Conservation (phyloP, 257 asterid species). For the Solanum rostratum region DNA sequence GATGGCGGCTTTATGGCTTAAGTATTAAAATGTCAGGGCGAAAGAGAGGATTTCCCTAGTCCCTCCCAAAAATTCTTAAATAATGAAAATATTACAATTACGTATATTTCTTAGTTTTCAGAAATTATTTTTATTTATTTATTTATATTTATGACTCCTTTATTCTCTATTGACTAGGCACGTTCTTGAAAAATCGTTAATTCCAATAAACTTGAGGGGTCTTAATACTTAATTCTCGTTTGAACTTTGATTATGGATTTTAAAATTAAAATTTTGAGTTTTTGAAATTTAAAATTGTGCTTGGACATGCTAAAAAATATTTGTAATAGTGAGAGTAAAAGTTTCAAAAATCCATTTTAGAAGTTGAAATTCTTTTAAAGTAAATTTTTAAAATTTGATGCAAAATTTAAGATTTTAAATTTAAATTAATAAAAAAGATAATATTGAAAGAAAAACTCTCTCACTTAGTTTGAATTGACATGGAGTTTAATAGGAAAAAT, state of each 20-base stretch:
- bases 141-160: neutral
- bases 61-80: neutral
- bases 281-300: neutral
- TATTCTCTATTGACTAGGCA: neutral
- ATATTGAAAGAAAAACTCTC: neutral
- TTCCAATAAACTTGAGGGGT: neutral
- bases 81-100: neutral
- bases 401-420: too few relatives aligned
- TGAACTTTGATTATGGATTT: neutral
- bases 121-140: neutral
- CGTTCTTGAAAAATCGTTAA: neutral
- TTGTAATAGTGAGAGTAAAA: too few relatives aligned
- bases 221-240: neutral
- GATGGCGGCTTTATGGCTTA: constrained; percentile 60
- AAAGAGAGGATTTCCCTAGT: neutral
- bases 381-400: neutral
- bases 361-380: too few relatives aligned
- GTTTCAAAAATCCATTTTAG: too few relatives aligned
- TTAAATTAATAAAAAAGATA: neutral
- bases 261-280: neutral
- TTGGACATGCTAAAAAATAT: neutral
- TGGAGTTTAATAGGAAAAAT: too few relatives aligned
- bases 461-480: too few relatives aligned
- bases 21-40: constrained; percentile 10
- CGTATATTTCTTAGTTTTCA: neutral